These are phyloP conservation scores for Dichotomopilus funicola DNA, from an alignment of 2,329 filamentous ascomycete species.

Conservation along the genomic window DNA sequence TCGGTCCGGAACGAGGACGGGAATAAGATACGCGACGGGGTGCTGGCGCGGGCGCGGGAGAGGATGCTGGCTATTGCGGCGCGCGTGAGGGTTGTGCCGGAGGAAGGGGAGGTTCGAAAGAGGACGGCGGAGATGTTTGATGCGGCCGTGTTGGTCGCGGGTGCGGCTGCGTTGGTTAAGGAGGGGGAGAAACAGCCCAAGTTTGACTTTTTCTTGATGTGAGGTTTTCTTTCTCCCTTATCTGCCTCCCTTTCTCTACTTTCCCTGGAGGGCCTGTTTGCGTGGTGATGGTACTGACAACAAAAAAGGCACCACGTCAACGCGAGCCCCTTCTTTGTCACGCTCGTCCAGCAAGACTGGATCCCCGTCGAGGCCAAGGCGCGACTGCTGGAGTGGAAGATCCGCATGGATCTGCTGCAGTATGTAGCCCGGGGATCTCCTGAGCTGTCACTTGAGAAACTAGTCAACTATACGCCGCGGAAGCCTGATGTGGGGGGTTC, in stretches of 20 bases:
- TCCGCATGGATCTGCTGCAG: slow-evolving; percentile 63
- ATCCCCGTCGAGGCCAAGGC: slow-evolving; percentile 54
- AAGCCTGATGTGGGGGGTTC: slow-evolving; percentile 30
- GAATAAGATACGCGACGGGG: slow-evolving; percentile 63
- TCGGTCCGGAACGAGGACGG: slow-evolving; percentile 46
- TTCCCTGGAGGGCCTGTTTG: neutral
- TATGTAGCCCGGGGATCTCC: slow-evolving; percentile 66
- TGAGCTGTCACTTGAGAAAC: slow-evolving; percentile 50
- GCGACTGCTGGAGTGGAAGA: slow-evolving; percentile 76
- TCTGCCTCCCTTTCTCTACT: neutral
- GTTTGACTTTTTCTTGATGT: slow-evolving; percentile 73
- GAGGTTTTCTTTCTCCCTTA: slow-evolving; percentile 22
- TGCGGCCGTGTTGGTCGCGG: slow-evolving; percentile 43
- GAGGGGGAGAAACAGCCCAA: slow-evolving; percentile 54
- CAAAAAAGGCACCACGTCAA: slow-evolving; percentile 66
- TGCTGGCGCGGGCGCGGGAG: slow-evolving; percentile 55
- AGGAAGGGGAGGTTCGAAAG: slow-evolving; percentile 52
- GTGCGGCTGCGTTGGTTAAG: slow-evolving; percentile 42
- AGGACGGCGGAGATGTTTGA: slow-evolving; percentile 62
- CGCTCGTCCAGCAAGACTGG: slow-evolving; percentile 56
- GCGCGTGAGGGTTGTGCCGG: slow-evolving; percentile 49
- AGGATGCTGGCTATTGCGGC: slow-evolving; percentile 57
- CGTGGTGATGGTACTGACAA: neutral
- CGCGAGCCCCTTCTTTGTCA: slow-evolving; percentile 63
- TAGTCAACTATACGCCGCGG: slow-evolving; percentile 53